Conservation (phyloP, 805 yeast species). For the Kodamaea laetipori region DNA sequence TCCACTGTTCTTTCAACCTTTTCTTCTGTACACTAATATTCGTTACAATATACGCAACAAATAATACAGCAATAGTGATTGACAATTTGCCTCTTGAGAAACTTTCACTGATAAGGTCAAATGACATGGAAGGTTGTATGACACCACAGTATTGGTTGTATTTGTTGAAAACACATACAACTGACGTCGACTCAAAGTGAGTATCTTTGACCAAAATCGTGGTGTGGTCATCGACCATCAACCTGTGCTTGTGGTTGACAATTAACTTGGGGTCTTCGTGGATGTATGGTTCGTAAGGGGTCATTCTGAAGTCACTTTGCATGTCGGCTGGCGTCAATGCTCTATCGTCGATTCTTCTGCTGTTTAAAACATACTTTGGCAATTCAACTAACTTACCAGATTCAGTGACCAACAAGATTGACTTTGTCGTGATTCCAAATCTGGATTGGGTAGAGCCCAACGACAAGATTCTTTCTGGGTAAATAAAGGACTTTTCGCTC, state of each 20-base stretch:
- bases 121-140: conserved; percentile 78
- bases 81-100: conserved; percentile 70
- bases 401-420: conserved; percentile 58
- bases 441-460: conserved; percentile 47
- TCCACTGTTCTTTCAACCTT: conserved; percentile 57
- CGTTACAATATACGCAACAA: conserved; percentile 47
- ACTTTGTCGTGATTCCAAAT: conserved; percentile 59
- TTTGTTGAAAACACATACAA: conserved; percentile 61
- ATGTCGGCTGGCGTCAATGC: conserved; percentile 54
- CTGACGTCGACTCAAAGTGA: conserved; percentile 76
- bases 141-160: conserved; percentile 75
- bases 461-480: conserved; percentile 58
- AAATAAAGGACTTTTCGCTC: conserved; percentile 56
- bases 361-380: conserved; percentile 70
- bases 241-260: conserved; percentile 40
- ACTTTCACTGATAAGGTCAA: conserved; percentile 67
- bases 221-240: conserved; percentile 20
- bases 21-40: conserved; percentile 60
- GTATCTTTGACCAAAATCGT: conserved; percentile 47
- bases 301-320: conserved; percentile 54
- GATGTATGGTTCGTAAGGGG: conserved; percentile 68
- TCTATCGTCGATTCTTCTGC: conserved; percentile 65
- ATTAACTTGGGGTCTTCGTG: conserved; percentile 36
- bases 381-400: conserved; percentile 64
- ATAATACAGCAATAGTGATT: conserved; percentile 56